Conservation (phyloP, 495 filamentous ascomycete genomes). For the Peziza echinospora region DNA sequence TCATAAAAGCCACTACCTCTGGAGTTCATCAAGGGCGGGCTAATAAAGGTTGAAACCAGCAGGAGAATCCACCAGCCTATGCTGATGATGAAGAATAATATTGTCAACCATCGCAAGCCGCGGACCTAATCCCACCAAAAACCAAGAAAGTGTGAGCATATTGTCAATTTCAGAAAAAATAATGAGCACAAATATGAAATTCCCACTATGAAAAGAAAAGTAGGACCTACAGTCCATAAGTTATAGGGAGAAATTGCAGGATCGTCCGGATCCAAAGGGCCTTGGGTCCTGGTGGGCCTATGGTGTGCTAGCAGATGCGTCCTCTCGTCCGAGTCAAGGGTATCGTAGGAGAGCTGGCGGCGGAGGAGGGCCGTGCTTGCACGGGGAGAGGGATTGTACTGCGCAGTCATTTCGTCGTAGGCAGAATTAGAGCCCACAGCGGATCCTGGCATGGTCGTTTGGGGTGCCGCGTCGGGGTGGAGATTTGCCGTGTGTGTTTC, state of each 20-base stretch:
- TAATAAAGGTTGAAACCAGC: constrained; percentile 69
- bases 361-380: background rate
- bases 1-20: constrained; percentile 79
- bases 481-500: too few species aligned
- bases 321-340: background rate
- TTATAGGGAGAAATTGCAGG: constrained; percentile 94
- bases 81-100: constrained; percentile 47
- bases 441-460: too few species aligned
- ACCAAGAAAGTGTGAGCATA: too few species aligned
- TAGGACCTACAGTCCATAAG: constrained; percentile 46
- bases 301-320: background rate
- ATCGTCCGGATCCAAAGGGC: constrained; percentile 61
- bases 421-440: background rate
- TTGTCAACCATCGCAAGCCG: constrained; percentile 46
- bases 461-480: too few species aligned
- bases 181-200: too few species aligned
- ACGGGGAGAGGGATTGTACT: background rate
- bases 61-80: constrained; percentile 84
- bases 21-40: constrained; percentile 59
- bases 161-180: too few species aligned
- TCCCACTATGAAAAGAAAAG: background rate
- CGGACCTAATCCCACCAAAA: constrained; percentile 21
- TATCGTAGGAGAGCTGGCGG: background rate
- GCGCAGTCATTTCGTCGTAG: background rate
- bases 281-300: background rate